These are phyloP conservation scores for Panicum miliaceum DNA, from an alignment of 176 grass and related monocot species.

Conservation along the genomic window DNA sequence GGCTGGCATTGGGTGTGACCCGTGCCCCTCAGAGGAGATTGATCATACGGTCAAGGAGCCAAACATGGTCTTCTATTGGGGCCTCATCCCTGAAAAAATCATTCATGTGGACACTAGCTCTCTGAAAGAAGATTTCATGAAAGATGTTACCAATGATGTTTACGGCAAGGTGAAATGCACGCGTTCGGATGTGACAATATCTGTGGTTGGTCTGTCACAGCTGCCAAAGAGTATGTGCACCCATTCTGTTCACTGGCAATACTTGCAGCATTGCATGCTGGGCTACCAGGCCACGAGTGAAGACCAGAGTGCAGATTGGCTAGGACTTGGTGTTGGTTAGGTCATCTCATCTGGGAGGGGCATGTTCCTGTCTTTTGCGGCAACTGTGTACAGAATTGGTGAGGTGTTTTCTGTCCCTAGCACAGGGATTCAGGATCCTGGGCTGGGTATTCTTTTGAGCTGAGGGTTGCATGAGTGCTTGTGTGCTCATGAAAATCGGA, in stretches of 20 bases:
- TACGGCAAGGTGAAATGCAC: constrained; percentile 52
- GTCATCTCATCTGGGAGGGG: constrained; percentile 35
- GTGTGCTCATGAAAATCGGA: not conserved
- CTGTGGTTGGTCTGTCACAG: constrained; percentile 40
- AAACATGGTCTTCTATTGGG: constrained; percentile 64
- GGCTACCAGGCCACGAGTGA: constrained; percentile 1
- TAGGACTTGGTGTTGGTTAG: constrained; percentile 35
- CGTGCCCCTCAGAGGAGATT: constrained; percentile 53
- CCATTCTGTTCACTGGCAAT: not conserved
- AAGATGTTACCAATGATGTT: constrained; percentile 47
- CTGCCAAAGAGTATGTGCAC: constrained; percentile 63
- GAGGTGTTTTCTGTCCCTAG: not conserved
- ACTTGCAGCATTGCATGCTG: constrained; percentile 34
- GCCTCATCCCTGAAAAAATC: constrained; percentile 36
- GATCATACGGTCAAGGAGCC: constrained; percentile 55
- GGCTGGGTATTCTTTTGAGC: constrained; percentile 40
- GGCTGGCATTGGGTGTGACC: constrained; percentile 53
- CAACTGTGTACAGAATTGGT: not conserved
- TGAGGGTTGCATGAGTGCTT: not conserved
- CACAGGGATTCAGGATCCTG: constrained; percentile 10
- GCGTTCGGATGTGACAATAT: constrained; percentile 45
- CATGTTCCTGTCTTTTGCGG: constrained; percentile 1
- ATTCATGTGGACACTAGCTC: constrained; percentile 24
- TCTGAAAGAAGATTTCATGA: constrained; percentile 63
- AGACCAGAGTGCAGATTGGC: constrained; percentile 14